Evolutionary conservation across 176 grass and related monocot genomes (phyloP).

Genomic region (Hyparrhenia diplandra): DNA sequence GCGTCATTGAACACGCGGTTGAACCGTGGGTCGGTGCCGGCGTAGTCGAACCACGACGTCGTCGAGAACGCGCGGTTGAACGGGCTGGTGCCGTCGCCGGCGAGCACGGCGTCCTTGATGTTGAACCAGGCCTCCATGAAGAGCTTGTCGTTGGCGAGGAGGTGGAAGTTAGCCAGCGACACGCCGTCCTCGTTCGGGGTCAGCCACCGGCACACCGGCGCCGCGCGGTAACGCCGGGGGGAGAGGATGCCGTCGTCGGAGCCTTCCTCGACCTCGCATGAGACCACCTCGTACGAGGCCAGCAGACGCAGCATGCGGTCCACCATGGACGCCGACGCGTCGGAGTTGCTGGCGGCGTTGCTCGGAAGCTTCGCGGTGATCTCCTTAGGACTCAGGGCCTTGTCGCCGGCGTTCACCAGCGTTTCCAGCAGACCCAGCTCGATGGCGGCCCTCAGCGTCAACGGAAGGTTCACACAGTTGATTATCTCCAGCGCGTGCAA

Average conservation of each 20-base stretch:
- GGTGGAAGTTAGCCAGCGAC: not conserved
- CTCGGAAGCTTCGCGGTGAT: not conserved
- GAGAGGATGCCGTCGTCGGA: not conserved
- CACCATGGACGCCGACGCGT: not conserved
- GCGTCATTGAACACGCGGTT: conserved; percentile 89
- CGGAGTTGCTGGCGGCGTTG: not conserved
- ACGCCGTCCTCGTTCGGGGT: not conserved
- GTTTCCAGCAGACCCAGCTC: not conserved
- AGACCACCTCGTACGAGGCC: not conserved
- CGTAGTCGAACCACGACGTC: not conserved
- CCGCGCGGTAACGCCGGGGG: not conserved
- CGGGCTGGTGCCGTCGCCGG: not conserved
- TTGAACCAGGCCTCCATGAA: not conserved
- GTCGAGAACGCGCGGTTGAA: not conserved
- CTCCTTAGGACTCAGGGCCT: not conserved
- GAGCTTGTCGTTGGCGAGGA: not conserved
- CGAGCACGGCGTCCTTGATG: not conserved
- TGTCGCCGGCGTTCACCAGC: not conserved
- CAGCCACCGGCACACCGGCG: not conserved
- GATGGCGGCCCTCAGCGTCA: not conserved
- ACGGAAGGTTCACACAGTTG: not conserved
- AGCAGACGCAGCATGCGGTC: not conserved
- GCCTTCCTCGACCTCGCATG: not conserved
- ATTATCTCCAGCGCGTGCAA: not conserved
- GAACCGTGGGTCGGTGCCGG: conserved; percentile 64